Evolutionary conservation across 2,329 filamentous ascomycete genomes (phyloP).

Genomic region (Stagonosporopsis vannaccii): DNA sequence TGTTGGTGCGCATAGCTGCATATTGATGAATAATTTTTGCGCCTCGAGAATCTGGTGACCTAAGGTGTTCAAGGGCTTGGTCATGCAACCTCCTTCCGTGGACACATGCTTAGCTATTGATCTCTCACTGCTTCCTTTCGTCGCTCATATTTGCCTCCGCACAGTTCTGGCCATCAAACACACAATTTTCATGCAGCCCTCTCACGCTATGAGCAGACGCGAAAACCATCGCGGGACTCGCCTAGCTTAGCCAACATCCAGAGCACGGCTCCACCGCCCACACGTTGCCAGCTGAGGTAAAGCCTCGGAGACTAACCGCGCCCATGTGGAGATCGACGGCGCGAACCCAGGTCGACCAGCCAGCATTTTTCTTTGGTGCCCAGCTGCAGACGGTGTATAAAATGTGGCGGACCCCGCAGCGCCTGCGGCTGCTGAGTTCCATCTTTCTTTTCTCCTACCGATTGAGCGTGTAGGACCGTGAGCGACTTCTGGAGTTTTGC

Average conservation of each 20-base stretch:
- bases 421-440: background rate
- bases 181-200: slow-evolving; percentile 4
- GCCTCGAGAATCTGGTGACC: slow-evolving; percentile 12
- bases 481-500: slow-evolving; percentile 55
- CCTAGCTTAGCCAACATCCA: slow-evolving; percentile 31
- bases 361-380: slow-evolving; percentile 28
- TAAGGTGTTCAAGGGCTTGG: background rate
- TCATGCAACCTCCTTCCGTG: background rate
- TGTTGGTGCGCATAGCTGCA: slow-evolving; percentile 12
- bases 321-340: slow-evolving; percentile 35
- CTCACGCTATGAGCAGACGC: slow-evolving; percentile 27
- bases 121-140: background rate
- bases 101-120: background rate
- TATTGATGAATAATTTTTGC: slow-evolving; percentile 20
- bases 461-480: slow-evolving; percentile 31
- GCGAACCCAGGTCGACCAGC: slow-evolving; percentile 30
- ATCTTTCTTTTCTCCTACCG: slow-evolving; percentile 14
- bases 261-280: slow-evolving; percentile 21
- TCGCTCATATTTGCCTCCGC: background rate
- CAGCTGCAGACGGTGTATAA: slow-evolving; percentile 24
- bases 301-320: slow-evolving; percentile 28
- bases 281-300: slow-evolving; percentile 20
- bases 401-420: slow-evolving; percentile 31
- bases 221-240: slow-evolving; percentile 29
- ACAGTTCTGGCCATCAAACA: background rate